Evolutionary conservation across 148 eudicot genomes (phyloP), one percentile per base, ranked within the genome.

Genomic region (Spergularia marina): DNA sequence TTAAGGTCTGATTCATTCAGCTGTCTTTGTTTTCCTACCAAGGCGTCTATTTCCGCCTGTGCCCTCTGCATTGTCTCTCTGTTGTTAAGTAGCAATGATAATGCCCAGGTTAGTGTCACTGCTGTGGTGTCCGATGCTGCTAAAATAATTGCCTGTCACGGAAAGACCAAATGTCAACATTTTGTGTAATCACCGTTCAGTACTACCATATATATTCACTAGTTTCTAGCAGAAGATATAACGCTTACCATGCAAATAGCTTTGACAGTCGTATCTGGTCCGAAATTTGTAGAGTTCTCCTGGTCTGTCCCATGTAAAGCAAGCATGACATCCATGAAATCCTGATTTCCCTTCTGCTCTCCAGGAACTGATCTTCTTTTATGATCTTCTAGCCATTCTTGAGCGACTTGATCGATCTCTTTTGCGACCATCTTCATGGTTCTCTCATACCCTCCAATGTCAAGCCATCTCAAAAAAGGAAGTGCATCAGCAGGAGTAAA

Each of bases 381-480:
- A 21, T 82, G 82, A 39, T 78, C 76, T 2, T 78, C 84, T 0
- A 82, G 21, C 84, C 84, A 82, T 0, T 18, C 69, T 70, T 57
- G 76, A 41, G 41, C 15, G 1, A 78, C 9, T 3, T 9, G 4
- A 54, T 82, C 82, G 30, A 78, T 72, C 64, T 82, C 79, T 52
- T 64, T 59, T 4, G 63, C 62, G 20, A 53, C 44, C 66, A 51
- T 75, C 30, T 74, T 81, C 74, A 81, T 81, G 21, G 44, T 59
- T 57, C 68, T 77, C 67, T 82, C 84, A 56, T 74, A 51, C 8
- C 84, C 84, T 17, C 82, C 82, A 4, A 82, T 74, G 34, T 82
- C 84, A 17, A 82, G 65, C 76, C 79, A 78, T 10, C 79, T 54
- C 51, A 82, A 41, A 34, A 55, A 78, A 0, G 84, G 82, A 9